Evolutionary conservation across 306 rosid species (phyloP).

Genomic region (Fagus crenata): DNA sequence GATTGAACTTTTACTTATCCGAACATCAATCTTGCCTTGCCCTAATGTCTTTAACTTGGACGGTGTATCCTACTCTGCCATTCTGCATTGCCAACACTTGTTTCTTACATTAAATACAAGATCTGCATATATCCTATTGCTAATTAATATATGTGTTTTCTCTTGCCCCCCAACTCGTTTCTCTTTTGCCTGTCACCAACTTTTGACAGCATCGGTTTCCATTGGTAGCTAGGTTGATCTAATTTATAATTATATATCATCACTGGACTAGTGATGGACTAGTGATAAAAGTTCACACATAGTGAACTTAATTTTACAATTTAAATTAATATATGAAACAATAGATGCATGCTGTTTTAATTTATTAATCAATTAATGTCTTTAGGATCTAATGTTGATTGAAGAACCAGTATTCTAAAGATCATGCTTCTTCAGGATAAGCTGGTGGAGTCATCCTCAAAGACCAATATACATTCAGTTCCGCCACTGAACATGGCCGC

Average conservation of each 20-base stretch:
- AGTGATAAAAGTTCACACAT: constrained; percentile 20
- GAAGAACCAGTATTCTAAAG: constrained; percentile 79
- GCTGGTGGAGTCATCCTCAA: constrained; percentile 63
- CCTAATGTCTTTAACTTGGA: constrained; percentile 2
- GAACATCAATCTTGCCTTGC: neutral
- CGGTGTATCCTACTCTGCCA: constrained; percentile 14
- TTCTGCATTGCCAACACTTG: neutral
- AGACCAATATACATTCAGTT: constrained; percentile 51
- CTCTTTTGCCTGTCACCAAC: neutral
- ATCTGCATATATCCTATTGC: neutral
- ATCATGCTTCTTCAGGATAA: constrained; percentile 90
- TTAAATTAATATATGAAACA: constrained; percentile 30
- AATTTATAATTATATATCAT: constrained; percentile 2
- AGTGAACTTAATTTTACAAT: constrained; percentile 8
- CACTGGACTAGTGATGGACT: constrained; percentile 20
- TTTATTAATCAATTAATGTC: constrained; percentile 50
- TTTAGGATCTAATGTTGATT: constrained; percentile 70
- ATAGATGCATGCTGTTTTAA: constrained; percentile 43
- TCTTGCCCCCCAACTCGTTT: neutral
- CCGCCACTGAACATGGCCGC: constrained; percentile 49
- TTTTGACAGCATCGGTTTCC: neutral
- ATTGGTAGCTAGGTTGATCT: neutral
- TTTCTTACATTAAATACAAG: neutral
- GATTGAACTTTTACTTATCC: constrained; percentile 11
- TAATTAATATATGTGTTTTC: neutral